A percentile compares a stretch with the other conserved stretches of the same genome.
phyloP scores from a whole-genome alignment of 108 stramenopile genomes.

The Cylindrotheca closterium region DNA sequence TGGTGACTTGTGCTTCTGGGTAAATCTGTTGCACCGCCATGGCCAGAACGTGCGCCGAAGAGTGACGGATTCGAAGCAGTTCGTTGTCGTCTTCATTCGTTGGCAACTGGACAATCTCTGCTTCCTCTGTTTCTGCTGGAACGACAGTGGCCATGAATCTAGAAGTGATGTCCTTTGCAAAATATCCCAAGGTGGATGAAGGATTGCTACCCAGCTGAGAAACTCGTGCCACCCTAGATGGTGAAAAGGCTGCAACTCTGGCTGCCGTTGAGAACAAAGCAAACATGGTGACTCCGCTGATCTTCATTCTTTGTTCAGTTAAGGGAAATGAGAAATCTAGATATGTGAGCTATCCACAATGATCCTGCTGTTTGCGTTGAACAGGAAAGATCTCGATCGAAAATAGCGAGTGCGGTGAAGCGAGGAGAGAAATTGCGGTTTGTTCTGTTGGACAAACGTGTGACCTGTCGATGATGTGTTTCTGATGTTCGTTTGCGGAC shows the following conservation, averaged over 20 bases:
- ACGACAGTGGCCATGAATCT: conserved; percentile 39
- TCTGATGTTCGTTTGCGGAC: too few relatives aligned
- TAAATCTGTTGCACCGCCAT: conserved; percentile 95
- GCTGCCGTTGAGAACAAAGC: conserved; percentile 11
- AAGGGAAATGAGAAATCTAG: background rate
- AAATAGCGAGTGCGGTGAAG: too few relatives aligned
- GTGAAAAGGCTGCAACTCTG: conserved; percentile 14
- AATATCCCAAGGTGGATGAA: conserved; percentile 6
- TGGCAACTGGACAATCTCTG: conserved; percentile 68
- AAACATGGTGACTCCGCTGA: conserved; percentile 12
- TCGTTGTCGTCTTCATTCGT: conserved; percentile 92
- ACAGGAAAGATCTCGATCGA: background rate
- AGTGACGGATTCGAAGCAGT: conserved; percentile 91
- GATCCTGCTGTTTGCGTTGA: background rate
- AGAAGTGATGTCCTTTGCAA: background rate
- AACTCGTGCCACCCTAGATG: background rate
- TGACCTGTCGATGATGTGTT: background rate
- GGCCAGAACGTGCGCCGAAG: conserved; percentile 97
- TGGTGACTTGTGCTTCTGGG: conserved; percentile 94
- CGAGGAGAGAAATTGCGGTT: too few relatives aligned
- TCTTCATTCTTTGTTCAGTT: conserved; percentile 8
- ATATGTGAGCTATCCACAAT: too few relatives aligned
- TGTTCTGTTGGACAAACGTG: too few relatives aligned
- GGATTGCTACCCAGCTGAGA: too few relatives aligned
- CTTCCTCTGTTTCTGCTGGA: conserved; percentile 8